Conservation (phyloP, 2,329 filamentous ascomycete species). For the Sphaerulina musiva region DNA sequence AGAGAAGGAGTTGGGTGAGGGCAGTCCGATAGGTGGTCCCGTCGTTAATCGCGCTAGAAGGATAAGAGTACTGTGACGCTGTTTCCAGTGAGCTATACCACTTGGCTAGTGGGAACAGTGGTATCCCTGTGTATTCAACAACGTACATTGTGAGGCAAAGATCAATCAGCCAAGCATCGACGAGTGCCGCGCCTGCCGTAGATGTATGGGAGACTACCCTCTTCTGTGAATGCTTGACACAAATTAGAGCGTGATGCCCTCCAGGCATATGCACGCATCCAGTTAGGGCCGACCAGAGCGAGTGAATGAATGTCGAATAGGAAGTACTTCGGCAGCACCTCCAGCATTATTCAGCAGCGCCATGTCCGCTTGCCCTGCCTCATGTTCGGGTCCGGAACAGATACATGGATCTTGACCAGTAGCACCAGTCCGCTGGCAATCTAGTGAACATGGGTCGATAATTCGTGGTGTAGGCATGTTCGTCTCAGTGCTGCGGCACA, state of each 20-base stretch:
- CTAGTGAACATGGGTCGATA: not conserved
- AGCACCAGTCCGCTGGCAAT: not conserved
- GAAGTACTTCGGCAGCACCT: not conserved
- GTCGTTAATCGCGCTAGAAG: no score
- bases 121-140: not conserved
- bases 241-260: not conserved
- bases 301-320: not conserved
- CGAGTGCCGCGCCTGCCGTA: slow-evolving; percentile 12
- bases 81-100: not conserved
- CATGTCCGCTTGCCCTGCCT: slow-evolving; percentile 3
- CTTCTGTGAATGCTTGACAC: not conserved
- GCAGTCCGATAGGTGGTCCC: not conserved
- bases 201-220: slow-evolving; percentile 7
- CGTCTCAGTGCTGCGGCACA: not conserved
- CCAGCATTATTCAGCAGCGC: not conserved
- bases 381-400: slow-evolving; percentile 6
- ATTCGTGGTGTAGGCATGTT: not conserved
- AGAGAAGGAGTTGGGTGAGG: not conserved
- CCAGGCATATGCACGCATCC: not conserved
- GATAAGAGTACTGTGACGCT: not conserved
- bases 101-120: not conserved
- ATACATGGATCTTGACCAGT: not conserved
- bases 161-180: slow-evolving; percentile 9
- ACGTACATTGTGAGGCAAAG: not conserved
- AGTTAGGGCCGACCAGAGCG: not conserved